These are phyloP conservation scores for Plasmodium relictum DNA, from an alignment of 169 alveolate genomes.

Conservation along the genomic window DNA sequence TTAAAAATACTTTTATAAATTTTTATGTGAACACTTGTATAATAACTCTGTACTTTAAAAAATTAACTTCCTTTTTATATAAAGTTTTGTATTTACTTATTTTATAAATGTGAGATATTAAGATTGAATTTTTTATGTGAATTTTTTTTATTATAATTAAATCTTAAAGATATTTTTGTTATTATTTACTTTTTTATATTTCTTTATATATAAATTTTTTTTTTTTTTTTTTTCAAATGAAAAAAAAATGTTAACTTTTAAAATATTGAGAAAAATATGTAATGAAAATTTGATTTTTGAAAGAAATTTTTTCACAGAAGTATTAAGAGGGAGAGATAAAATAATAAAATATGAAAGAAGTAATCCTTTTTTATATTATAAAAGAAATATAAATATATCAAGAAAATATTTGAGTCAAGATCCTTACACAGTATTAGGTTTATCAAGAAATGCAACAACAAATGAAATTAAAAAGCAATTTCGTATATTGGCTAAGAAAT, in stretches of 20 bases:
- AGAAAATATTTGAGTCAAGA: conserved; percentile 78
- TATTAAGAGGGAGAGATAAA: conserved; percentile 6
- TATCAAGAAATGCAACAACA: conserved; percentile 90
- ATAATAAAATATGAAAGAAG: background rate
- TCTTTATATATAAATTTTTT: background rate
- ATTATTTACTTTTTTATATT: too few species aligned
- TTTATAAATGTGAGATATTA: too few species aligned
- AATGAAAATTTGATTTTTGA: conserved; percentile 1
- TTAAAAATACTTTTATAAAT: too few species aligned
- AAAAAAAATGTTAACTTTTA: conserved; percentile 2
- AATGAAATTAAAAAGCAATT: conserved; percentile 92
- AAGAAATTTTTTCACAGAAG: background rate
- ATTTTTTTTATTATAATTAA: too few species aligned
- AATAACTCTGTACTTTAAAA: too few species aligned
- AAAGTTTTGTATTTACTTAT: too few species aligned
- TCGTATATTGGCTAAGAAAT: conserved; percentile 93
- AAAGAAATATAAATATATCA: conserved; percentile 55
- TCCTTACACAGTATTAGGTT: conserved; percentile 92
- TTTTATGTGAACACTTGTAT: too few species aligned
- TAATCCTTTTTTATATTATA: background rate
- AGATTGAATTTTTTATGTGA: too few species aligned
- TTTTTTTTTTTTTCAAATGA: background rate
- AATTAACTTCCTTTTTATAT: too few species aligned
- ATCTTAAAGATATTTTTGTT: too few species aligned
- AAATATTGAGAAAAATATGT: conserved; percentile 5